A percentile compares a stretch with the other conserved stretches of the same genome.
phyloP scores from a whole-genome alignment of 768 basidiomycete genomes.

The Boletus vinaceobasis region DNA sequence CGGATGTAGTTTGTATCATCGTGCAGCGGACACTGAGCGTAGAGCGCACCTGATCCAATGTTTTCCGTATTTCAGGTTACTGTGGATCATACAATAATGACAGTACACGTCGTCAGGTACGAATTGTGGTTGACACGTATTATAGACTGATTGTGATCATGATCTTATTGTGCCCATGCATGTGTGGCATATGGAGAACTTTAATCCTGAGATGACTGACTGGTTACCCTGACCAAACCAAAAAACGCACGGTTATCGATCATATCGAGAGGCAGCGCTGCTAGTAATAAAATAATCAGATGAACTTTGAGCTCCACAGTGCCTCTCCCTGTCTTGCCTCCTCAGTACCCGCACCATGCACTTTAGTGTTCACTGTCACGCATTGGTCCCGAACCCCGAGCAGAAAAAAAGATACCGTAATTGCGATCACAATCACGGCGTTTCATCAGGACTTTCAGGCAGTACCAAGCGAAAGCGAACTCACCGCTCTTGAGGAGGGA shows the following conservation, averaged over 20 bases:
- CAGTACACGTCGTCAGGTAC: constrained; percentile 1
- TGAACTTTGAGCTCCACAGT: constrained; percentile 51
- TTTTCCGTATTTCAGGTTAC: background rate
- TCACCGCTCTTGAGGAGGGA: constrained; percentile 49
- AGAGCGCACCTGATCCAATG: constrained; percentile 2
- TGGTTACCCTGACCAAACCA: background rate
- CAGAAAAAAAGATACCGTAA: background rate
- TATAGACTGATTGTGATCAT: constrained; percentile 1
- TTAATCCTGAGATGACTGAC: background rate
- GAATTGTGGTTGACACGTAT: background rate
- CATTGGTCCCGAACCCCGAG: background rate
- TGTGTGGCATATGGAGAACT: background rate
- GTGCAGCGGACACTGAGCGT: constrained; percentile 5
- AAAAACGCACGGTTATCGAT: background rate
- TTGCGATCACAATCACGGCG: background rate
- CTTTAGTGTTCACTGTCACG: constrained; percentile 41
- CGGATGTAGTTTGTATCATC: background rate
- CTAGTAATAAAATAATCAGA: constrained; percentile 25
- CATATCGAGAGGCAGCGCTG: background rate
- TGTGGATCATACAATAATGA: background rate
- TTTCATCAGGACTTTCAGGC: background rate
- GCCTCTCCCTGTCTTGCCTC: constrained; percentile 51
- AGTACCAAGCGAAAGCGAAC: constrained; percentile 12
- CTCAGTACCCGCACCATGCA: constrained; percentile 46
- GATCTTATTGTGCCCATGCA: constrained; percentile 5